These are phyloP conservation scores for Aotearoamyces nothofagi DNA, from an alignment of 2,329 filamentous ascomycete species.

Conservation along the genomic window DNA sequence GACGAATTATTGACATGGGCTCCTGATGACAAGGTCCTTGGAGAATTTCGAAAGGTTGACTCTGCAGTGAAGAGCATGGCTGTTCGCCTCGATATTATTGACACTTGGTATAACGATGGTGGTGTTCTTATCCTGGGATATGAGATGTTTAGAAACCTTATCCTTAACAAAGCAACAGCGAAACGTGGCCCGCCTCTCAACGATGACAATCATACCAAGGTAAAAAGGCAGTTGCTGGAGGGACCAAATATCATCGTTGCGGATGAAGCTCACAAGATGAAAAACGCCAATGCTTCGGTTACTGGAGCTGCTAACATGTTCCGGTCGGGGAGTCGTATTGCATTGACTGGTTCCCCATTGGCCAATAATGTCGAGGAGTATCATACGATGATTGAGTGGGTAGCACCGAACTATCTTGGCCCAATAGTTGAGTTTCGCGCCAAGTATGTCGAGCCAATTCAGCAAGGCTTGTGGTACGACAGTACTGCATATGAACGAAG, in stretches of 20 bases:
- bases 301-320: conserved; percentile 41
- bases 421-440: conserved; percentile 48
- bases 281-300: conserved; percentile 42
- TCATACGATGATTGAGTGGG: conserved; percentile 77
- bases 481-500: conserved; percentile 40
- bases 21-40: conserved; percentile 34
- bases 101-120: conserved; percentile 45
- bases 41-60: conserved; percentile 39
- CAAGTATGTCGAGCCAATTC: conserved; percentile 60
- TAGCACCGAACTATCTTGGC: conserved; percentile 66
- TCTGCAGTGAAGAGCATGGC: conserved; percentile 16
- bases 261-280: conserved; percentile 74
- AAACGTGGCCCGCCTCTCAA: conserved; percentile 16
- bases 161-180: conserved; percentile 21
- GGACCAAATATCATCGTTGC: conserved; percentile 61
- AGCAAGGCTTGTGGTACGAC: conserved; percentile 52
- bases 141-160: conserved; percentile 39
- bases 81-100: conserved; percentile 30
- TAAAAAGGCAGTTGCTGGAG: conserved; percentile 35
- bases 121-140: conserved; percentile 72
- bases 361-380: conserved; percentile 78
- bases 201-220: conserved; percentile 21
- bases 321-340: conserved; percentile 56
- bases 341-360: conserved; percentile 74
- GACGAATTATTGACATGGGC: conserved; percentile 65